These are phyloP conservation scores for Pyracantha coccinea DNA, from an alignment of 331 rosid genomes.

Conservation along the genomic window DNA sequence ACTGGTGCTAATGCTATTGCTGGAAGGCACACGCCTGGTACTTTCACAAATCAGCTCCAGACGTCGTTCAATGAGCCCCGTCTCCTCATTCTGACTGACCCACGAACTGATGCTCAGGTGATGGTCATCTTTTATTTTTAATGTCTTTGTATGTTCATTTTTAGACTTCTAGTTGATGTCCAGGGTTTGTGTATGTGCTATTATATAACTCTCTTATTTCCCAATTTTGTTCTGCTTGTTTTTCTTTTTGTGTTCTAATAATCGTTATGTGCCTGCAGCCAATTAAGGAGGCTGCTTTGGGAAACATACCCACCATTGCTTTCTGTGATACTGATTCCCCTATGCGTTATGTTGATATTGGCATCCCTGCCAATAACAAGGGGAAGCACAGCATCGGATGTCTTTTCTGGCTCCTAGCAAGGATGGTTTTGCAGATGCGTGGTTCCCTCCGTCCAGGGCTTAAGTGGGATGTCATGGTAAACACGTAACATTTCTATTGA, in stretches of 20 bases:
- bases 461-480: conserved; percentile 91
- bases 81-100: conserved; percentile 73
- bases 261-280: conserved; percentile 42
- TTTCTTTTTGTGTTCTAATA: background rate
- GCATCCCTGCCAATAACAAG: conserved; percentile 90
- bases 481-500: background rate
- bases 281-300: conserved; percentile 87
- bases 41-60: conserved; percentile 69
- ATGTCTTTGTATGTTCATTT: background rate
- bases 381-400: conserved; percentile 89
- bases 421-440: conserved; percentile 88
- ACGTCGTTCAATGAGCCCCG: conserved; percentile 68
- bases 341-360: conserved; percentile 78
- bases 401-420: conserved; percentile 55
- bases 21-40: conserved; percentile 72
- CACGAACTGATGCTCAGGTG: conserved; percentile 83
- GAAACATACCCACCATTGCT: conserved; percentile 83
- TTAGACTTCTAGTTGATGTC: background rate
- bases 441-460: conserved; percentile 61
- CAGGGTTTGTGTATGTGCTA: background rate
- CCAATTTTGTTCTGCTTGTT: background rate
- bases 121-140: background rate
- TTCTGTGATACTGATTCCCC: conserved; percentile 89
- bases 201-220: background rate
- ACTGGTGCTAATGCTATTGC: conserved; percentile 76